phyloP scores from a whole-genome alignment of 2,329 filamentous ascomycete genomes.

The Diaporthe destruens region DNA sequence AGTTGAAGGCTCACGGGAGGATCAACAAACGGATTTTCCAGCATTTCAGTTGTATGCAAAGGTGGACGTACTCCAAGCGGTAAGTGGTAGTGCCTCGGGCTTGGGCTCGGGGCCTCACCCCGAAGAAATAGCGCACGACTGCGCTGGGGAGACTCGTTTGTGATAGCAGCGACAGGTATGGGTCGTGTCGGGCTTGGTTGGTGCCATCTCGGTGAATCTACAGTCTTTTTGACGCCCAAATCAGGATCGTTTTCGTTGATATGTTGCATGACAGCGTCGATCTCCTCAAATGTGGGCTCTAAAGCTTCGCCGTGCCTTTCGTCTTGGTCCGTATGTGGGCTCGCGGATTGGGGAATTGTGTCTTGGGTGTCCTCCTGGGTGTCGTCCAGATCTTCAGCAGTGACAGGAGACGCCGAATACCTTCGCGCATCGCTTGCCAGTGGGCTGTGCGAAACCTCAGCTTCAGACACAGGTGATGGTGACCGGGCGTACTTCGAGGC shows the following conservation, averaged over 20 bases:
- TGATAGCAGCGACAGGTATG: constrained; percentile 53
- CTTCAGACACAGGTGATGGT: constrained; percentile 50
- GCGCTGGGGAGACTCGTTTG: constrained; percentile 65
- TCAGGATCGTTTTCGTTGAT: constrained; percentile 80
- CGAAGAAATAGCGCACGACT: constrained; percentile 67
- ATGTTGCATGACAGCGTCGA: constrained; percentile 92
- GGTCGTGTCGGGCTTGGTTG: constrained; percentile 57
- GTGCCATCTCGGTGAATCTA: constrained; percentile 61
- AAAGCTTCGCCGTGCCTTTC: constrained; percentile 44
- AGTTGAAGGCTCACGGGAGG: constrained; percentile 61
- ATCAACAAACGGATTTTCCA: constrained; percentile 74
- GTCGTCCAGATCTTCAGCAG: constrained; percentile 50
- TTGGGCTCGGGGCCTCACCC: constrained; percentile 81
- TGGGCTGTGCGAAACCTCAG: constrained; percentile 30
- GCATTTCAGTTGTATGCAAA: constrained; percentile 62
- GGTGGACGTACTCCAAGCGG: constrained; percentile 61
- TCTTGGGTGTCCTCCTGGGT: constrained; percentile 52
- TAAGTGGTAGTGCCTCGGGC: constrained; percentile 67
- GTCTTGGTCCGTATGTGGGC: constrained; percentile 46
- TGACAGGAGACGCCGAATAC: constrained; percentile 42
- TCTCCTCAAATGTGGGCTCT: constrained; percentile 79
- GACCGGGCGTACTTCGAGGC: constrained; percentile 61
- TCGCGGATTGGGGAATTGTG: constrained; percentile 48
- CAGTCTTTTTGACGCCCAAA: constrained; percentile 77
- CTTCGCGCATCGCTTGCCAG: constrained; percentile 40